Conservation (phyloP, 2,329 filamentous ascomycete species). For the Fusarium mundagurra region DNA sequence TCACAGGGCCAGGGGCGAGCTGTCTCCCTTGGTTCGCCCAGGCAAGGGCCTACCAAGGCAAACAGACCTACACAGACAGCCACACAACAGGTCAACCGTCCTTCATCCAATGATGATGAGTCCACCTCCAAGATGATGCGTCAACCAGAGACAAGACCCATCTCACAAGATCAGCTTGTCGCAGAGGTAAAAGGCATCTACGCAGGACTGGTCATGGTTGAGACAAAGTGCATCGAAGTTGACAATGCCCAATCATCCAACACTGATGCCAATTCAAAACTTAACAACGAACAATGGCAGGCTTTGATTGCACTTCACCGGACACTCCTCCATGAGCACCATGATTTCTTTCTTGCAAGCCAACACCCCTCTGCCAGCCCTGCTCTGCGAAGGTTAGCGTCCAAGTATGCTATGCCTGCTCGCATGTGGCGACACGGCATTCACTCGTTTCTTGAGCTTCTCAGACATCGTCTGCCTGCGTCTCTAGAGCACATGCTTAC, state of each 20-base stretch:
- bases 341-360: constrained; percentile 86
- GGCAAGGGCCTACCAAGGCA: constrained; percentile 7
- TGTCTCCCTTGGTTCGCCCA: constrained; percentile 1
- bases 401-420: constrained; percentile 90
- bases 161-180: constrained; percentile 81
- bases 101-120: constrained; percentile 13
- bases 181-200: constrained; percentile 88
- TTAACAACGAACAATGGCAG: constrained; percentile 81
- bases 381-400: constrained; percentile 73
- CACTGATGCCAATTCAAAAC: constrained; percentile 52
- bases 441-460: constrained; percentile 81
- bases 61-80: constrained; percentile 1
- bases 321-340: constrained; percentile 82
- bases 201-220: constrained; percentile 84
- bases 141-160: constrained; percentile 47
- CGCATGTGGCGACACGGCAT: constrained; percentile 96
- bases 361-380: constrained; percentile 84
- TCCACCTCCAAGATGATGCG: constrained; percentile 22
- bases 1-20: constrained; percentile 12
- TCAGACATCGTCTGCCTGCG: constrained; percentile 77
- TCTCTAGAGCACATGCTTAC: constrained; percentile 90
- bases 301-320: constrained; percentile 83
- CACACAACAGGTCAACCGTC: neutral
- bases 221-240: constrained; percentile 87
- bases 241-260: constrained; percentile 69